Evolutionary conservation across 495 filamentous ascomycete genomes (phyloP).

Genomic region (Aspergillus ellipticus): DNA sequence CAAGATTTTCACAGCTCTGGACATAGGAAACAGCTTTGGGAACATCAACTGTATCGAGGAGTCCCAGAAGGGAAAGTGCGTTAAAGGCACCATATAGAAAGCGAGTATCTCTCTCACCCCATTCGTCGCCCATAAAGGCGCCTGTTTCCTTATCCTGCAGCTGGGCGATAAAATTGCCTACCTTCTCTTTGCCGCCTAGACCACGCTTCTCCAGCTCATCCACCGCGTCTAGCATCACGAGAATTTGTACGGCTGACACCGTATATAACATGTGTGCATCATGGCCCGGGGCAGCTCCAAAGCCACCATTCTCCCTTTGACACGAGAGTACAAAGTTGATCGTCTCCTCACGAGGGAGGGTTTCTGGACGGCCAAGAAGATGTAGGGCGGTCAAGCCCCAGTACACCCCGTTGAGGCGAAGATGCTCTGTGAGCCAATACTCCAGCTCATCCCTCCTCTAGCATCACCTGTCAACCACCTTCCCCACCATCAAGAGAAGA

Average conservation of each 20-base stretch:
- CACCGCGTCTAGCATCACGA: slow-evolving; percentile 78
- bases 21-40: slow-evolving; percentile 74
- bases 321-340: slow-evolving; percentile 92
- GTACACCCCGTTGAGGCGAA: slow-evolving; percentile 91
- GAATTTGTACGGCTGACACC: slow-evolving; percentile 86
- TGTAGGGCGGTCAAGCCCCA: slow-evolving; percentile 92
- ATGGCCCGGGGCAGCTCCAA: slow-evolving; percentile 89
- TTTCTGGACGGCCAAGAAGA: slow-evolving; percentile 74
- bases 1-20: slow-evolving; percentile 79
- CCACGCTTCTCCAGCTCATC: slow-evolving; percentile 71
- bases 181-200: slow-evolving; percentile 61
- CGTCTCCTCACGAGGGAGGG: slow-evolving; percentile 73
- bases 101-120: slow-evolving; percentile 92
- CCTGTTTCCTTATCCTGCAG: slow-evolving; percentile 79
- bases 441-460: slow-evolving; percentile 88
- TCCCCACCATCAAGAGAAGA: slow-evolving; percentile 20
- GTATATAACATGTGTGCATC: slow-evolving; percentile 96
- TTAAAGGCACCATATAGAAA: slow-evolving; percentile 89
- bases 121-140: slow-evolving; percentile 88
- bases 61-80: slow-evolving; percentile 74
- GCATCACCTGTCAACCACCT: slow-evolving; percentile 35
- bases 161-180: slow-evolving; percentile 72
- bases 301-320: slow-evolving; percentile 81
- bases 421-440: slow-evolving; percentile 95
- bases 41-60: slow-evolving; percentile 69